These are phyloP conservation scores for Patellaria atrata DNA, from an alignment of 495 filamentous ascomycete genomes.

Conservation along the genomic window DNA sequence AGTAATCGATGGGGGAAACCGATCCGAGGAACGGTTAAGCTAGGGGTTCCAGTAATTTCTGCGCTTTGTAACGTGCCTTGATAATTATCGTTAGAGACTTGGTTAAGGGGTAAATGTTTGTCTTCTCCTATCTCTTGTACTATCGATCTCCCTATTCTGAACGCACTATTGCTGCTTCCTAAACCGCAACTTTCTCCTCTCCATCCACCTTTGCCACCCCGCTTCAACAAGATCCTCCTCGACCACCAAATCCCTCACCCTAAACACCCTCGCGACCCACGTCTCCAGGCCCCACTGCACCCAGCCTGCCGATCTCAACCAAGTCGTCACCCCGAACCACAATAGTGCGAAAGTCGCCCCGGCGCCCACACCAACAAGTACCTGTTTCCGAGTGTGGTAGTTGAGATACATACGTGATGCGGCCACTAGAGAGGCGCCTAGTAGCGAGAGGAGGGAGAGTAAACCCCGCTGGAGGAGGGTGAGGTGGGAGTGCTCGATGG, in stretches of 20 bases:
- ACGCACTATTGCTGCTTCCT: no score
- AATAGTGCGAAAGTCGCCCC: conserved; percentile 54
- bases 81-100: no score
- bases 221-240: conserved; percentile 83
- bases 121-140: no score
- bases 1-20: no score
- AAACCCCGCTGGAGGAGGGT: conserved; percentile 41
- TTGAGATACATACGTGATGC: conserved; percentile 75
- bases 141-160: no score
- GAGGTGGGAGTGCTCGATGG: conserved; percentile 37
- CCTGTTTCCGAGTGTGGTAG: conserved; percentile 85
- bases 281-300: conserved; percentile 60
- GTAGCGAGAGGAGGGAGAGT: conserved; percentile 41
- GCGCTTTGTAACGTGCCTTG: no score
- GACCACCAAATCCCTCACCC: conserved; percentile 72
- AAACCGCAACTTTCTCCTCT: no score
- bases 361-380: conserved; percentile 60
- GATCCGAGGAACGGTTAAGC: no score
- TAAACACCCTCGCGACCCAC: conserved; percentile 45
- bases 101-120: no score
- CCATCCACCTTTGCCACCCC: conserved; percentile 87
- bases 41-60: no score
- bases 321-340: conserved; percentile 64
- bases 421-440: conserved; percentile 54
- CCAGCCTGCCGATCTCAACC: conserved; percentile 45